These are phyloP conservation scores for Annulohypoxylon moriforme DNA, from an alignment of 495 filamentous ascomycete genomes.

Conservation along the genomic window DNA sequence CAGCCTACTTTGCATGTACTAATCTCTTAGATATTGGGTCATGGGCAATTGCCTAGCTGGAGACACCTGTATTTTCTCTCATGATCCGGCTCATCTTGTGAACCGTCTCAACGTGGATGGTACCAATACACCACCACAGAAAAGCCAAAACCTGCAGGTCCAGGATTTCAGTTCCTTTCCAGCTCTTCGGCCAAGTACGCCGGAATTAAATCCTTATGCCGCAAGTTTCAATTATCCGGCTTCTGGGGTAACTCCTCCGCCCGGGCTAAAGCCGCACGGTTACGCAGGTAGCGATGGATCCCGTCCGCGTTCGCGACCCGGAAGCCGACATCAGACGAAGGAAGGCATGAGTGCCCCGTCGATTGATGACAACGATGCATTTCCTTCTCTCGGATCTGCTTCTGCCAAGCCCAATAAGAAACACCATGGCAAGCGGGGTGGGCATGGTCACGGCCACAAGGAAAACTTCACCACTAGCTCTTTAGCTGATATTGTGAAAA, in stretches of 20 bases:
- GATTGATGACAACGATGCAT: slow-evolving; percentile 94
- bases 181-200: slow-evolving; percentile 70
- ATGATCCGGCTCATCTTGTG: slow-evolving; percentile 87
- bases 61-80: slow-evolving; percentile 95
- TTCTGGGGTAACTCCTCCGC: slow-evolving; percentile 67
- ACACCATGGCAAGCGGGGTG: slow-evolving; percentile 87
- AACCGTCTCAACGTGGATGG: slow-evolving; percentile 74
- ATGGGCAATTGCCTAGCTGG: slow-evolving; percentile 97
- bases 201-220: slow-evolving; percentile 70
- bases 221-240: slow-evolving; percentile 63
- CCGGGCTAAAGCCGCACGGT: slow-evolving; percentile 67
- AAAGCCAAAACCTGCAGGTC: slow-evolving; percentile 75
- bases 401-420: slow-evolving; percentile 84
- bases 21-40: slow-evolving; percentile 83
- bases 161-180: slow-evolving; percentile 94
- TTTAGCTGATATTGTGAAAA: slow-evolving; percentile 94
- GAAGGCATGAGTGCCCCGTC: slow-evolving; percentile 75
- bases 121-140: slow-evolving; percentile 69
- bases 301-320: slow-evolving; percentile 83
- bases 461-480: slow-evolving; percentile 77
- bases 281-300: slow-evolving; percentile 67
- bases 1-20: slow-evolving; percentile 38
- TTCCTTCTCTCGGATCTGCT: slow-evolving; percentile 89
- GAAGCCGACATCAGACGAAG: slow-evolving; percentile 83
- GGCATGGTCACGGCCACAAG: slow-evolving; percentile 77